Conservation (phyloP, 306 rosid species). For the Abrus precatorius region DNA sequence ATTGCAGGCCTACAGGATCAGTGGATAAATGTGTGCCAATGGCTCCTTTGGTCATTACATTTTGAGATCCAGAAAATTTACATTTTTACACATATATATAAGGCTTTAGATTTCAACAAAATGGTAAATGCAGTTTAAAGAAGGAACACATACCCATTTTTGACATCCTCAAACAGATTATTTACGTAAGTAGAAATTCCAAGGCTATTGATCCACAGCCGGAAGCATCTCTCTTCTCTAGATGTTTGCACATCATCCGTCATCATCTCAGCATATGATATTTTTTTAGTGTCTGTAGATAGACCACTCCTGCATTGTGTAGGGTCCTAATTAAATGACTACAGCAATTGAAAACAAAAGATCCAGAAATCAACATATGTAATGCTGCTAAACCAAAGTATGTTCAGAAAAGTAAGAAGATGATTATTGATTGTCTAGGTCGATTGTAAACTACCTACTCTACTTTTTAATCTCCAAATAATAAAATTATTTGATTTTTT, state of each 20-base stretch:
- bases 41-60: background rate
- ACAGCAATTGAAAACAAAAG: background rate
- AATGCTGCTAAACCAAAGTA: slow-evolving; percentile 18
- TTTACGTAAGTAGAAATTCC: slow-evolving; percentile 76
- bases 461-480: background rate
- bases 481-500: background rate
- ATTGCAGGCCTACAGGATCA: background rate
- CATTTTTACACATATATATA: background rate
- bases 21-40: slow-evolving; percentile 22
- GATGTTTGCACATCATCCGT: slow-evolving; percentile 88
- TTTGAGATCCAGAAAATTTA: slow-evolving; percentile 1
- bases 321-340: slow-evolving; percentile 43
- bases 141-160: slow-evolving; percentile 76
- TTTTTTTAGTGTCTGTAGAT: slow-evolving; percentile 77
- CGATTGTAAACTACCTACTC: background rate
- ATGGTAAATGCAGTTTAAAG: slow-evolving; percentile 29
- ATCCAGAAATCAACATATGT: background rate
- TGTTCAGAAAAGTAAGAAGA: slow-evolving; percentile 1
- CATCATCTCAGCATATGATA: slow-evolving; percentile 96
- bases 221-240: slow-evolving; percentile 96
- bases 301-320: slow-evolving; percentile 81
- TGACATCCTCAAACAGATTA: slow-evolving; percentile 93
- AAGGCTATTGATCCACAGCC: slow-evolving; percentile 96
- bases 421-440: slow-evolving; percentile 13
- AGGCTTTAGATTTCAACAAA: slow-evolving; percentile 22